Percentiles rank a stretch among this genome's conserved stretches.
Conservation (phyloP, 2,329 filamentous ascomycete species). For the Talaromyces sp. region DNA sequence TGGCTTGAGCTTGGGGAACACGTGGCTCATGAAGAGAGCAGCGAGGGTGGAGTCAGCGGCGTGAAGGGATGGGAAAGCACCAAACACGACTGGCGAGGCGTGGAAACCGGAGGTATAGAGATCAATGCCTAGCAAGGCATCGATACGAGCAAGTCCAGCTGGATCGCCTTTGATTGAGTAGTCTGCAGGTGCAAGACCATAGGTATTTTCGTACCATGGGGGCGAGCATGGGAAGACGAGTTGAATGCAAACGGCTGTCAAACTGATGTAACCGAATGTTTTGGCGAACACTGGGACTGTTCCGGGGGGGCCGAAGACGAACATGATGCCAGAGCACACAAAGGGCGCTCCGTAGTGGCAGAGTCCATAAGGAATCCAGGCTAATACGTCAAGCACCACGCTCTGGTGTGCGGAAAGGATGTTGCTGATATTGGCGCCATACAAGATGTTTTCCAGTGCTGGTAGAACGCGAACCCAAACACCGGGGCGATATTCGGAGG, state of each 20-base stretch:
- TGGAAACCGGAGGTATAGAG: constrained; percentile 91
- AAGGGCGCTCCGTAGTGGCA: constrained; percentile 85
- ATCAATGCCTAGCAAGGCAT: constrained; percentile 84
- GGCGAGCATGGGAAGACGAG: constrained; percentile 89
- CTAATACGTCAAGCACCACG: constrained; percentile 76
- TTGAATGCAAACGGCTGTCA: constrained; percentile 82
- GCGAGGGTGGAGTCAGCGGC: constrained; percentile 84
- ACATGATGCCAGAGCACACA: constrained; percentile 73
- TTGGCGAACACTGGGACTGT: constrained; percentile 80
- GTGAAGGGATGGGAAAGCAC: constrained; percentile 90
- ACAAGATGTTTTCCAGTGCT: constrained; percentile 91
- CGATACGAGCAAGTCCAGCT: constrained; percentile 82
- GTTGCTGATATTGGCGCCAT: constrained; percentile 92
- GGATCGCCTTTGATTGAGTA: constrained; percentile 89
- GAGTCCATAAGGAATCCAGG: constrained; percentile 90
- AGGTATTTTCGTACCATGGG: constrained; percentile 94
- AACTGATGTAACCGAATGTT: constrained; percentile 88
- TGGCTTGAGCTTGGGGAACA: constrained; percentile 77
- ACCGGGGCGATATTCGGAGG: constrained; percentile 78
- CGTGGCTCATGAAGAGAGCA: constrained; percentile 87
- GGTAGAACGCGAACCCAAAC: constrained; percentile 96
- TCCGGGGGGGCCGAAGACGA: constrained; percentile 82
- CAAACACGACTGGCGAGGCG: constrained; percentile 85
- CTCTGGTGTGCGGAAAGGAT: constrained; percentile 88
- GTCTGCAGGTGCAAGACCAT: constrained; percentile 84